phyloP scores from a whole-genome alignment of 1,139 yeast species.

The Diutina neorugosa region DNA sequence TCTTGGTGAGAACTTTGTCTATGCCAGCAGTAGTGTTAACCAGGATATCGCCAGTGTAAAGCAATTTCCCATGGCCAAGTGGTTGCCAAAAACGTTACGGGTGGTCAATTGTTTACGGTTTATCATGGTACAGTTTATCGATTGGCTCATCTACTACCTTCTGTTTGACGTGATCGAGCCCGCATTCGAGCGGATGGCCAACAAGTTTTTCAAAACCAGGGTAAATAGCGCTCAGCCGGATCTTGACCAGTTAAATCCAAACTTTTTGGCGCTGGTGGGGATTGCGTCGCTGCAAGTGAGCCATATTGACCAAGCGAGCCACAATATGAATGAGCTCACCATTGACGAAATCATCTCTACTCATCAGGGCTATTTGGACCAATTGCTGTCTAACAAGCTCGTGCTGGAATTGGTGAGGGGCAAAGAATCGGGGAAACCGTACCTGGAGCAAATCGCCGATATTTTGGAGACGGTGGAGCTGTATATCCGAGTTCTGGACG shows the following conservation, averaged over 20 bases:
- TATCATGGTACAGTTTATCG: constrained; percentile 33
- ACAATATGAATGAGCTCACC: constrained; percentile 19
- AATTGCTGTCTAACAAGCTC: constrained; percentile 29
- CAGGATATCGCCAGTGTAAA: background rate
- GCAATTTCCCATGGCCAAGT: constrained; percentile 10
- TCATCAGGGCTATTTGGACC: constrained; percentile 28
- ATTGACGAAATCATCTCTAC: constrained; percentile 34
- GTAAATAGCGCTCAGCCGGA: background rate
- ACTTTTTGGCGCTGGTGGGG: constrained; percentile 5
- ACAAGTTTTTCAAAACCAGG: constrained; percentile 13
- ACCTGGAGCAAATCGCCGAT: constrained; percentile 33
- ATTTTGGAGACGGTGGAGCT: constrained; percentile 29
- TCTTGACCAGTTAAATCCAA: constrained; percentile 7
- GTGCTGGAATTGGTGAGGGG: constrained; percentile 25
- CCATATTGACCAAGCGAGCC: background rate
- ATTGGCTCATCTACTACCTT: constrained; percentile 29
- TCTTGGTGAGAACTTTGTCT: background rate
- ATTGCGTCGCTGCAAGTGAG: background rate
- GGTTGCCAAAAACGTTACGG: constrained; percentile 23
- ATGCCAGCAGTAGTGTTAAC: too few relatives aligned
- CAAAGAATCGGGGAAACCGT: constrained; percentile 24
- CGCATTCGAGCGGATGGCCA: constrained; percentile 21
- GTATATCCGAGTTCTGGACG: constrained; percentile 34
- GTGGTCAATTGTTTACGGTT: constrained; percentile 33
- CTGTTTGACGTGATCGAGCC: constrained; percentile 37